Percentiles rank a stretch among this genome's conserved stretches.
Conservation (phyloP, 768 basidiomycete species). For the Calocybe cyanea region DNA sequence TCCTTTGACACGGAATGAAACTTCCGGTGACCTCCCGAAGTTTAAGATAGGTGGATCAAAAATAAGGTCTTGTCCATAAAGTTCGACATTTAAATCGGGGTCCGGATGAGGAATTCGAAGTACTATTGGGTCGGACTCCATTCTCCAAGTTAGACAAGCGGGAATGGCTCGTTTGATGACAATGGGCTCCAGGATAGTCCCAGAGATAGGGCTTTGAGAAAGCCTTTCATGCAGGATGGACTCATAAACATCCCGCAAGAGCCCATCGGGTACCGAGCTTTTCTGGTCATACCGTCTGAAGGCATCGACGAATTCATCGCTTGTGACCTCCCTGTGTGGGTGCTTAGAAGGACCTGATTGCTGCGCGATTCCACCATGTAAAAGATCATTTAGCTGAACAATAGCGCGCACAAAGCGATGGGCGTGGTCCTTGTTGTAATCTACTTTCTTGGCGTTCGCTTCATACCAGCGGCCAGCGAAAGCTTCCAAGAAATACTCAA, state of each 20-base stretch:
- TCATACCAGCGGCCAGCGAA: constrained; percentile 91
- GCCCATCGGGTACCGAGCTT: constrained; percentile 66
- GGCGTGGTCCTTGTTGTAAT: constrained; percentile 81
- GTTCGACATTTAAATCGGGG: constrained; percentile 73
- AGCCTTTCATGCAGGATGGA: constrained; percentile 73
- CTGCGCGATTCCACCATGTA: constrained; percentile 72
- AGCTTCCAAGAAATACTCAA: constrained; percentile 75
- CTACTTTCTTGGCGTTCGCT: constrained; percentile 72
- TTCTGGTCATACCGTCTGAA: constrained; percentile 78
- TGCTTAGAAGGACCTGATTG: constrained; percentile 54
- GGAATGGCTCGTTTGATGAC: constrained; percentile 75
- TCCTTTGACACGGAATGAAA: constrained; percentile 90
- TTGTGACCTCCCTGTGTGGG: constrained; percentile 56
- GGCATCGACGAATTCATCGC: constrained; percentile 78
- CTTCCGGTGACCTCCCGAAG: constrained; percentile 75
- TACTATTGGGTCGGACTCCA: constrained; percentile 84
- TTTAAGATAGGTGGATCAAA: constrained; percentile 85
- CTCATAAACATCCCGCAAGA: constrained; percentile 73
- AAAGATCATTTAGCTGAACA: constrained; percentile 82
- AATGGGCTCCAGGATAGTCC: constrained; percentile 49
- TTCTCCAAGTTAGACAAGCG: constrained; percentile 76
- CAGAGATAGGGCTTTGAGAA: constrained; percentile 58
- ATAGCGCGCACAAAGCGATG: constrained; percentile 74
- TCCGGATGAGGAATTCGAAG: constrained; percentile 85
- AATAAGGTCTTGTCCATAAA: constrained; percentile 81